Conservation (phyloP, 306 rosid species). For the Boehmeria nivea region DNA sequence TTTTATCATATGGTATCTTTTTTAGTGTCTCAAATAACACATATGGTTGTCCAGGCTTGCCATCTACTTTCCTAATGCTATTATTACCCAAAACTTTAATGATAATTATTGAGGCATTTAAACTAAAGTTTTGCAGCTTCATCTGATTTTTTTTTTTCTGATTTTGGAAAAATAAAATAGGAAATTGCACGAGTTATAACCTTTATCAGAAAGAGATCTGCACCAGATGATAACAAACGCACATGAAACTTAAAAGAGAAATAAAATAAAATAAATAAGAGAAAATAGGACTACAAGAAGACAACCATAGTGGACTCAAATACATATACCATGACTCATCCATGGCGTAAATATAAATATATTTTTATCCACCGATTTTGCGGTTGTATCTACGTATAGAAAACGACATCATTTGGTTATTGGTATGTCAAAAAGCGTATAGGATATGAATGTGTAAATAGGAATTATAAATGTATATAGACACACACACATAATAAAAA, state of each 20-base stretch:
- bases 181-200: background rate
- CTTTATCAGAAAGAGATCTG: background rate
- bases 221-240: background rate
- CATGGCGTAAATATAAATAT: background rate
- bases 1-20: background rate
- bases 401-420: background rate
- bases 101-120: background rate
- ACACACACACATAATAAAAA: too few species aligned
- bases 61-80: background rate
- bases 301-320: too few species aligned
- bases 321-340: too few species aligned
- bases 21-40: background rate
- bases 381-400: background rate
- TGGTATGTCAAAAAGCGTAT: background rate
- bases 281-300: too few species aligned
- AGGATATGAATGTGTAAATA: too few species aligned
- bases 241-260: background rate
- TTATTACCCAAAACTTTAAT: background rate
- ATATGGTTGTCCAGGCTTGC: too few species aligned
- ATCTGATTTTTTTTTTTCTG: background rate
- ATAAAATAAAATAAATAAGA: background rate
- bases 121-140: background rate
- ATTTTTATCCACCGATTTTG: background rate
- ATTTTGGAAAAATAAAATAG: background rate
- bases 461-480: too few species aligned